Conservation (phyloP, 306 rosid genomes). For the Inga leiocalycina region DNA sequence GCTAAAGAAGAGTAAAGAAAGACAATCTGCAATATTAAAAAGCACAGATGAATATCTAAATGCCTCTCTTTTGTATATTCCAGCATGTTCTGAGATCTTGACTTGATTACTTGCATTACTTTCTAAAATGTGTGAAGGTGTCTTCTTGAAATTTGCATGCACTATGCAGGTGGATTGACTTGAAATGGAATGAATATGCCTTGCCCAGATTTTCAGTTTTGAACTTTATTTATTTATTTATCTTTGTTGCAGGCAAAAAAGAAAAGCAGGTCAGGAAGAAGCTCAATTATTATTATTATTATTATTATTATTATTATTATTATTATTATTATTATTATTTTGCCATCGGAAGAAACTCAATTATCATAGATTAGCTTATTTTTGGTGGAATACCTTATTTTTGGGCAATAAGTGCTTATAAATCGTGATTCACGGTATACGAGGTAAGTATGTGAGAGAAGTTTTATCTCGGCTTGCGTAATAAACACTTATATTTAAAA, state of each 20-base stretch:
- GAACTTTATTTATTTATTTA: slow-evolving; percentile 4
- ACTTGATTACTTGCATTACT: neutral
- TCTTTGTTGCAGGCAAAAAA: slow-evolving; percentile 30
- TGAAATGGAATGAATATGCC: slow-evolving; percentile 27
- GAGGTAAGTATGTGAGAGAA: no score
- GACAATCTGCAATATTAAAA: slow-evolving; percentile 15
- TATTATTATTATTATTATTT: no score
- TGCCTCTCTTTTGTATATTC: slow-evolving; percentile 41
- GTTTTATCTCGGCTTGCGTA: no score
- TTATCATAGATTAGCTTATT: no score
- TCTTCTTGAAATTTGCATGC: slow-evolving; percentile 7
- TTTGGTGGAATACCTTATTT: no score
- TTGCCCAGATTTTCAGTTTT: slow-evolving; percentile 36
- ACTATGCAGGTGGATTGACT: slow-evolving; percentile 14
- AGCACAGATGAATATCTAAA: slow-evolving; percentile 30
- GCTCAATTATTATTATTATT: neutral
- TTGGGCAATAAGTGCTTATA: no score
- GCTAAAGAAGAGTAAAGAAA: slow-evolving; percentile 23
- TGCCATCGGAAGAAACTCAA: no score
- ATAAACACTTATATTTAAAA: no score
- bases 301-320: neutral
- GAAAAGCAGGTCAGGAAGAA: slow-evolving; percentile 28
- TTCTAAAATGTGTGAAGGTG: slow-evolving; percentile 28
- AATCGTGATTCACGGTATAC: no score
- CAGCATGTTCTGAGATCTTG: neutral